Evolutionary conservation across 371 early-diverging fungal genomes (phyloP).

Genomic region (Rhizopus delemar): DNA sequence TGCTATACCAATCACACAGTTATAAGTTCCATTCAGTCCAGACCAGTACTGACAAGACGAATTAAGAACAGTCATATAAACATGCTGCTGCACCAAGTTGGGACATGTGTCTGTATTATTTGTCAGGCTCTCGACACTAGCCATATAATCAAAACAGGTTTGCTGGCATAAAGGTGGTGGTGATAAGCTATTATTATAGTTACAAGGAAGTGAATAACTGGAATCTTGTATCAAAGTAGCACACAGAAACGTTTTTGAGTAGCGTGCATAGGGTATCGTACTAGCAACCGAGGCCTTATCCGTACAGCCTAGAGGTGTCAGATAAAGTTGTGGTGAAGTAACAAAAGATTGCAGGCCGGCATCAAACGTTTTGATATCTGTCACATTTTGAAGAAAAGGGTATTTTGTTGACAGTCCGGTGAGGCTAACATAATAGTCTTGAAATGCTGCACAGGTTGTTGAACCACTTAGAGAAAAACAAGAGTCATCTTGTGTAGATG

Average conservation of each 20-base stretch:
- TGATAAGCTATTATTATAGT: constrained; percentile 26
- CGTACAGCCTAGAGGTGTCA: constrained; percentile 30
- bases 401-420: constrained; percentile 22
- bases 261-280: constrained; percentile 47
- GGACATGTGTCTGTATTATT: constrained; percentile 29
- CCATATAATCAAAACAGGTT: constrained; percentile 41
- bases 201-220: constrained; percentile 39
- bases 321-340: constrained; percentile 29
- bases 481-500: constrained; percentile 9
- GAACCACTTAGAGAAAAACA: constrained; percentile 42
- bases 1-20: constrained; percentile 38
- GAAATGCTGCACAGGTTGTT: constrained; percentile 43
- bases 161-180: constrained; percentile 43
- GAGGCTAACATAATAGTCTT: constrained; percentile 40
- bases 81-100: constrained; percentile 19
- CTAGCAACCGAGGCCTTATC: constrained; percentile 18
- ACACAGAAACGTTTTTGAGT: constrained; percentile 39
- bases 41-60: constrained; percentile 38
- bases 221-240: constrained; percentile 40
- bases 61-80: constrained; percentile 18
- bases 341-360: constrained; percentile 29
- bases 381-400: constrained; percentile 29
- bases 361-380: constrained; percentile 41
- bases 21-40: constrained; percentile 34
- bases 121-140: constrained; percentile 32